These are phyloP conservation scores for Trichoderma brevicompactum DNA, from an alignment of 2,329 filamentous ascomycete genomes.

Conservation along the genomic window DNA sequence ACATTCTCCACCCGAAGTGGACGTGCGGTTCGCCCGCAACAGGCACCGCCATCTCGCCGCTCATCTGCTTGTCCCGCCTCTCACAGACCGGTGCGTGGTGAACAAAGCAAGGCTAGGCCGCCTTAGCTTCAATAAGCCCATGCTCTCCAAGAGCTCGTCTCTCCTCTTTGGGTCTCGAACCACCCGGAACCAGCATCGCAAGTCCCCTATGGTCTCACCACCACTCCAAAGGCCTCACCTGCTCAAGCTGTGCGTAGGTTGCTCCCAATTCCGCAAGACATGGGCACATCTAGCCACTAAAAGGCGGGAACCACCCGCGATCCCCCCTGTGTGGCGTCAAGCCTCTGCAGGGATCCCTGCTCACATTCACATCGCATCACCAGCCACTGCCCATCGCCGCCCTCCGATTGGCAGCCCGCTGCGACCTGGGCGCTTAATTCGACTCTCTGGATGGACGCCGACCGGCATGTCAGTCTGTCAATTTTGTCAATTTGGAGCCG, in stretches of 20 bases:
- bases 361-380: slow-evolving; percentile 27
- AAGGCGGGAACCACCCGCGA: slow-evolving; percentile 22
- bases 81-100: not conserved
- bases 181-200: not conserved
- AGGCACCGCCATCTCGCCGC: not conserved
- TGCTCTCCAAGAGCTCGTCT: not conserved
- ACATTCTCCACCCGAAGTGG: slow-evolving; percentile 18
- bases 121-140: not conserved
- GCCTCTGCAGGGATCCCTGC: slow-evolving; percentile 27
- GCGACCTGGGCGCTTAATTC: slow-evolving; percentile 25
- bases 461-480: not conserved
- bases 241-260: too few relatives aligned
- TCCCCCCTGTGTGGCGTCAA: slow-evolving; percentile 25
- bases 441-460: slow-evolving; percentile 26
- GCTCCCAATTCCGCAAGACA: not conserved
- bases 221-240: not conserved
- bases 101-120: not conserved
- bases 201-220: not conserved
- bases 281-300: slow-evolving; percentile 22
- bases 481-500: not conserved
- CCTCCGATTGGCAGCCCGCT: slow-evolving; percentile 25
- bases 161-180: slow-evolving; percentile 10
- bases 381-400: slow-evolving; percentile 3
- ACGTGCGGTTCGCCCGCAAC: slow-evolving; percentile 9
- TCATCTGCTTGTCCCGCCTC: slow-evolving; percentile 2